phyloP scores from a whole-genome alignment of 345 rosid species.

The Punica granatum region DNA sequence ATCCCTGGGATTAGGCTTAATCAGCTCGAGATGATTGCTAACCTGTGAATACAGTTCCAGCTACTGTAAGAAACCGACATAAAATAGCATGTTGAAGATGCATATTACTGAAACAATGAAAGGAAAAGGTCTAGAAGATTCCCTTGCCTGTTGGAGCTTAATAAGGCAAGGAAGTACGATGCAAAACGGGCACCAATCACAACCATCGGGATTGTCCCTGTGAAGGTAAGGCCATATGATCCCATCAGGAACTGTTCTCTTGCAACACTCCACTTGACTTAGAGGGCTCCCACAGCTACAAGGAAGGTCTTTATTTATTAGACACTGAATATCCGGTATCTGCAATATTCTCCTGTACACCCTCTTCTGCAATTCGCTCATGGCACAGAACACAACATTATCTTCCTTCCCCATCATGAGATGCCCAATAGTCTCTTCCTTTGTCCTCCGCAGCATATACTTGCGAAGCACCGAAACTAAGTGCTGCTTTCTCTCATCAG shows the following conservation, averaged over 20 bases:
- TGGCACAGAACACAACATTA: slow-evolving; percentile 85
- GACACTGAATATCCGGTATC: slow-evolving; percentile 80
- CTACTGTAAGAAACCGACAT: not conserved
- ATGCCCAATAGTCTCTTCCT: slow-evolving; percentile 94
- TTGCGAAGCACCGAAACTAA: slow-evolving; percentile 58
- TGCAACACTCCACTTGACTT: slow-evolving; percentile 83
- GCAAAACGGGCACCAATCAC: slow-evolving; percentile 97
- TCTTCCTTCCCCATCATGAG: slow-evolving; percentile 99
- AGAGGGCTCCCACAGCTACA: slow-evolving; percentile 94
- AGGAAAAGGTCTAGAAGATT: not conserved
- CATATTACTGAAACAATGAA: not conserved
- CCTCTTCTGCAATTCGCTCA: slow-evolving; percentile 84
- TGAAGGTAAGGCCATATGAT: slow-evolving; percentile 85
- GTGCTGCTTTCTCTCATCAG: slow-evolving; percentile 76
- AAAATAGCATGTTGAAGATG: not conserved
- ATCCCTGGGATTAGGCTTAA: slow-evolving; percentile 90
- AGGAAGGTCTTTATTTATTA: slow-evolving; percentile 76
- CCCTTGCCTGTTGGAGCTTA: slow-evolving; percentile 68
- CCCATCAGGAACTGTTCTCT: slow-evolving; percentile 80
- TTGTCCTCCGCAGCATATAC: slow-evolving; percentile 87
- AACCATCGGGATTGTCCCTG: slow-evolving; percentile 71
- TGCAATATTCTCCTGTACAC: slow-evolving; percentile 76
- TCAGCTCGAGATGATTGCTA: slow-evolving; percentile 93
- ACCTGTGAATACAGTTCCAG: slow-evolving; percentile 31
- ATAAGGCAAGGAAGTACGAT: slow-evolving; percentile 92